Base-by-base conservation (phyloP, 2,329 filamentous ascomycete species). In the Trichoderma pleuroti region DNA sequence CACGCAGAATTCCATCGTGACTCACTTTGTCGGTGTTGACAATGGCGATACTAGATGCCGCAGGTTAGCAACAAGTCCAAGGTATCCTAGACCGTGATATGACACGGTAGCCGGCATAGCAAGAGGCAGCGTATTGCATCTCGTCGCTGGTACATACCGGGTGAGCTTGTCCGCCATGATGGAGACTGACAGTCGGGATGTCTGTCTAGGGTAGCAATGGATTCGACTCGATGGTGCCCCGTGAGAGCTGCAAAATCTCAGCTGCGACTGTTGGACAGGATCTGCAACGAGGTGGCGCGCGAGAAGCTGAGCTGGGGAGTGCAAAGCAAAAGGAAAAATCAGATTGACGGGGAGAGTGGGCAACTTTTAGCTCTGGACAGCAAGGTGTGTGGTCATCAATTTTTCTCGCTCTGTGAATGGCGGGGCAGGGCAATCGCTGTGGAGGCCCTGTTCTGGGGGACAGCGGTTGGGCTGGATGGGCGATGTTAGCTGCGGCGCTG, bases 21-120 rank as follows among this genome's bases (percentile, higher is more conserved):
- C 84, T 78, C 81, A 96, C 93, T 91, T 99, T 98, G 91, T 99
- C 96, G 82, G 89, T 92, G 84, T 95, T 98, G 86, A 99, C 93
- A 86, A 99, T 99, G 79, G 96, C 96, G 85, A 99, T 94, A 92
- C 96, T 97, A 80, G 65, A 70, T 32, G 52, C 11, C 28, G 6
- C 12, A n/a, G 14, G 75, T 81, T 68, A 82, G 80, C n/a, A 26
- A 26, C 34, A 32, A n/a, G 30, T 4, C 57, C 18, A 32, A 64
- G 73, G 46, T 11, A 54, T 11, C 18, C 10, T 2, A 16, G 16
- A 12, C 16, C 26, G 26, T 24, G 46, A 21, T 11, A 32, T 7
- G 39, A 52, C n/a, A 26, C 6, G 36, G 28, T 4, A 68, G 21
- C 56, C 52, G 32, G 21, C 39, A 30, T 39, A 24, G 11, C 46